Base-by-base conservation (phyloP, 2,329 filamentous ascomycete species). In the Cercospora zeina region DNA sequence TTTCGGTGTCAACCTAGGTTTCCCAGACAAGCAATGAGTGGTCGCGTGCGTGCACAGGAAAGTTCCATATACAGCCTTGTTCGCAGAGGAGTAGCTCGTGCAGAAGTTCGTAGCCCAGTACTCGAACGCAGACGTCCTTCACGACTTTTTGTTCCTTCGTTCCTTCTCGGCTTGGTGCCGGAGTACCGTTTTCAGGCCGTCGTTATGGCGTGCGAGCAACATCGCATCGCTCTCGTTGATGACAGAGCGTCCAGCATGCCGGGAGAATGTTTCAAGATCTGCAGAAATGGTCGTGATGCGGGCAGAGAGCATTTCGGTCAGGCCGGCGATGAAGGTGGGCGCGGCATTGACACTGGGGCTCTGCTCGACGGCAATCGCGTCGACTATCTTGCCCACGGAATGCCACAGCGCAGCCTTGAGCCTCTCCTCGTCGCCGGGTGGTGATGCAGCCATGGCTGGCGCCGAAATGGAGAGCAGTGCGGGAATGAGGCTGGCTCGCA, bases 181-280 rank as follows among this genome's bases (percentile, higher is more conserved):
- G 72, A 99, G 82, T 34, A 97, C 86, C 14, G 82, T 82, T 68
- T 93, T 87, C 19, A 99, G 77, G 16, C 92, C 91, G 61, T 93
- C 89, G 70, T 97, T 99, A 62, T 93, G 87, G 64, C 95, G 82
- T 27, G 91, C 88, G 31, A 99, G 84, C 7, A 99, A 83, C 70
- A 97, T 79, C 11, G 97, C 93, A 73, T 99, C 95, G 56, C 93
- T 89, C 0, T 89, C 89, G 37, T 87, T 91, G 67, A 99, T 84
- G 0, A 88, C 93, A 1, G 85, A 86, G 27, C 93, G 85, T 1
- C 90, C 89, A 10, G 90, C 93, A 77, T 99, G 95, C 78, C 81
- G 83, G 11, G 86, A 83, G 73, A 88, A 88, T 6, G 81, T 80
- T 70, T 89, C 87, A 16, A 90, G 77, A 72, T 90, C 88, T 10